Evolutionary conservation across 2,329 filamentous ascomycete species (phyloP).

Genomic region (Botrytis sinoallii): DNA sequence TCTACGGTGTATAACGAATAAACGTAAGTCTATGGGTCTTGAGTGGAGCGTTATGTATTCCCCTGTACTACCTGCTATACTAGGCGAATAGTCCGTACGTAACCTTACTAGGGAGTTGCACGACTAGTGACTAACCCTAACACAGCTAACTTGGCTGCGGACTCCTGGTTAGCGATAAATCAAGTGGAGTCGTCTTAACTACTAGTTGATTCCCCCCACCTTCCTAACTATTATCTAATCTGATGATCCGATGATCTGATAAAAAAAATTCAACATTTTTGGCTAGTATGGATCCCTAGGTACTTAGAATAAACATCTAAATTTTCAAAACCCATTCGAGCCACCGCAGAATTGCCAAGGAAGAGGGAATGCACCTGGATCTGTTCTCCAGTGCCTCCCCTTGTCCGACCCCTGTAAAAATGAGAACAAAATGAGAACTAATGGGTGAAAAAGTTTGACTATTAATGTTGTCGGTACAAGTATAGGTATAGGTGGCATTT

Average conservation of each 20-base stretch:
- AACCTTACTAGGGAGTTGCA: slow-evolving; percentile 1
- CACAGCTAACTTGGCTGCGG: background rate
- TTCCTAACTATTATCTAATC: slow-evolving; percentile 22
- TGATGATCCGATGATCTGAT: slow-evolving; percentile 22
- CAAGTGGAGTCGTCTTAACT: background rate
- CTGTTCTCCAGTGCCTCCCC: background rate
- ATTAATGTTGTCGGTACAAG: background rate
- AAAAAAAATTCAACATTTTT: background rate
- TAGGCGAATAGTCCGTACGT: background rate
- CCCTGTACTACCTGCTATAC: background rate
- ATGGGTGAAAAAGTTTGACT: slow-evolving; percentile 1
- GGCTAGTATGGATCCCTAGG: background rate
- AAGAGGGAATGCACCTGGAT: background rate
- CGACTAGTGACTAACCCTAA: background rate
- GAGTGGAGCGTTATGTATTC: background rate
- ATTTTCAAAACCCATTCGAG: background rate
- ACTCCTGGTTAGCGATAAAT: background rate
- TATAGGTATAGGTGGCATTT: background rate
- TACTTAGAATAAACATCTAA: background rate
- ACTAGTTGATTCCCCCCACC: background rate
- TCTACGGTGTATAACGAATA: background rate
- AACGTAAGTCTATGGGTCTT: background rate
- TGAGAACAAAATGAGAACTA: background rate
- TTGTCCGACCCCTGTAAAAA: background rate
- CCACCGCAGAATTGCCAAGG: background rate